Conservation (phyloP, 352 stramenopile species). For the Albugo candida region DNA sequence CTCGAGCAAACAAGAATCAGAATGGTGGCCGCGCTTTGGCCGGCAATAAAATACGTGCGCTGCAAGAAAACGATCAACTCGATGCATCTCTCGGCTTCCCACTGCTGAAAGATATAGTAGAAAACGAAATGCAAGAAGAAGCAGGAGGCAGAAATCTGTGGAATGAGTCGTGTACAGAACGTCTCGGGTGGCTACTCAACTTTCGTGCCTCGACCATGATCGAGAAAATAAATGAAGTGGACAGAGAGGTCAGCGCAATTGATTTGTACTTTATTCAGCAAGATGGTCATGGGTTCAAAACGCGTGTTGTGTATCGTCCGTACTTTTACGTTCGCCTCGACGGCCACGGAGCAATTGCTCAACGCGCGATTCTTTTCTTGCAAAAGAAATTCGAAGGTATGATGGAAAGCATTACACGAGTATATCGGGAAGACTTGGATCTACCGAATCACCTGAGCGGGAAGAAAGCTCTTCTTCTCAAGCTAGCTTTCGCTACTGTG, state of each 20-base stretch:
- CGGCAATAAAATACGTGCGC: conserved; percentile 29
- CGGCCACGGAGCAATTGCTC: conserved; percentile 5
- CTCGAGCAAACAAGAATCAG: conserved; percentile 30
- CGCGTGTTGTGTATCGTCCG: conserved; percentile 85
- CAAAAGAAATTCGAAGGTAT: conserved; percentile 72
- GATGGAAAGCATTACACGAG: conserved; percentile 45
- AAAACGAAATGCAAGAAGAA: conserved; percentile 1
- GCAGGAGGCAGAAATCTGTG: conserved; percentile 5
- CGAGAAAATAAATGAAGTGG: conserved; percentile 25
- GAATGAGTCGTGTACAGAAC: neutral
- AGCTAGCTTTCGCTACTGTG: conserved; percentile 80
- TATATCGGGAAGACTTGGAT: conserved; percentile 82
- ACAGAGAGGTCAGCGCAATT: conserved; percentile 74
- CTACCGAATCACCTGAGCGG: conserved; percentile 77
- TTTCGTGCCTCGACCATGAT: conserved; percentile 32
- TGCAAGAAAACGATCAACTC: conserved; percentile 42
- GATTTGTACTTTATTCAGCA: conserved; percentile 93
- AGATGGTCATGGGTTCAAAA: conserved; percentile 90
- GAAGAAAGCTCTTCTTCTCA: conserved; percentile 73
- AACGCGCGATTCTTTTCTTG: conserved; percentile 67
- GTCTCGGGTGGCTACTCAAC: conserved; percentile 58
- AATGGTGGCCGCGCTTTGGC: conserved; percentile 28
- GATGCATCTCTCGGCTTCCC: conserved; percentile 51
- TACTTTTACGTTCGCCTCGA: conserved; percentile 89
- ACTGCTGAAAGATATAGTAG: conserved; percentile 24